Conservation (phyloP, 1,139 yeast genomes). For the Debaryomyces coudertii region DNA sequence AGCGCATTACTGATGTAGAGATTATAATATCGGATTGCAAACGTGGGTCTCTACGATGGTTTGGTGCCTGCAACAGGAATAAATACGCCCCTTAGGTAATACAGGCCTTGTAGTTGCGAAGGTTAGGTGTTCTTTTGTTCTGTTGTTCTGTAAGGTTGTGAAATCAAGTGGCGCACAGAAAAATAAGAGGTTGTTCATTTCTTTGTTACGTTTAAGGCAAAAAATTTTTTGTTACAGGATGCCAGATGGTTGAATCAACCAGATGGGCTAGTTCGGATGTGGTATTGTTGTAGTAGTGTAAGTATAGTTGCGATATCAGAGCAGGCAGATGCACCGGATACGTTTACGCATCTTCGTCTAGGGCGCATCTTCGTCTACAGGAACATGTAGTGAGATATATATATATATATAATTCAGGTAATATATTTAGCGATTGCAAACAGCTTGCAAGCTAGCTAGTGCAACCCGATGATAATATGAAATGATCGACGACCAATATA, state of each 20-base stretch:
- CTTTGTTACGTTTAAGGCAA: neutral
- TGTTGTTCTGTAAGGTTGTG: constrained; percentile 1
- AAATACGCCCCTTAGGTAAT: neutral
- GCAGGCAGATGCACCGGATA: neutral
- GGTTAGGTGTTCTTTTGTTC: neutral
- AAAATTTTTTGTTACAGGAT: constrained; percentile 2
- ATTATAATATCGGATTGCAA: neutral
- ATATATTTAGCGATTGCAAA: neutral
- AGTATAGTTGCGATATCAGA: neutral
- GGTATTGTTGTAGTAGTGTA: neutral
- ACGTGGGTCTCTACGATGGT: neutral
- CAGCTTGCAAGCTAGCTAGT: neutral
- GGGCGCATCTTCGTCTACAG: neutral
- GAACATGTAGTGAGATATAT: neutral
- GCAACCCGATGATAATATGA: constrained; percentile 5
- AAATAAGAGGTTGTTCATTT: neutral
- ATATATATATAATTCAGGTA: constrained; percentile 1
- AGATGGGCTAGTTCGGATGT: constrained; percentile 1
- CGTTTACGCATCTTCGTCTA: neutral
- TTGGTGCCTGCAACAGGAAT: neutral
- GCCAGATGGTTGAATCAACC: neutral
- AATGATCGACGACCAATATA: constrained; percentile 5
- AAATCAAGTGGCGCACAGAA: constrained; percentile 3
- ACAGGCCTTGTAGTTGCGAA: constrained; percentile 1
- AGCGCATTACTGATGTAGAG: neutral